phyloP scores from a whole-genome alignment of 768 basidiomycete genomes.

The Boletus sp. region DNA sequence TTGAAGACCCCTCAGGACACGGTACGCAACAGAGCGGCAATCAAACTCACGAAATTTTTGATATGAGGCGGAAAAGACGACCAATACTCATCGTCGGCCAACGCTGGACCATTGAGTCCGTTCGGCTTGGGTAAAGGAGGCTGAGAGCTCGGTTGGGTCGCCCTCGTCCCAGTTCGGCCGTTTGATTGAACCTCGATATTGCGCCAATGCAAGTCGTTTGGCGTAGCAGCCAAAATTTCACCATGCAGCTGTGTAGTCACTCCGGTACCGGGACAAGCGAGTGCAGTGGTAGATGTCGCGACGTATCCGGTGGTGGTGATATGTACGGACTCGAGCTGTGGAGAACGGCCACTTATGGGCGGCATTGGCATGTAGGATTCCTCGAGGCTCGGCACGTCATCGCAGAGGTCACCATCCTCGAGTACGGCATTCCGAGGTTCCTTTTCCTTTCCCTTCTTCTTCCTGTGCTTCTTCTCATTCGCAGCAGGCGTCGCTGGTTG shows the following conservation, averaged over 20 bases:
- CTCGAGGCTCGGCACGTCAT: constrained; percentile 27
- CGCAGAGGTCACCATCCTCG: constrained; percentile 17
- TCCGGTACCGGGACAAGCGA: constrained; percentile 30
- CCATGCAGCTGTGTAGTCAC: constrained; percentile 45
- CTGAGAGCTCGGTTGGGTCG: constrained; percentile 14
- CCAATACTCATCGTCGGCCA: constrained; percentile 66
- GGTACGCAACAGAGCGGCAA: constrained; percentile 20
- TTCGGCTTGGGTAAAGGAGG: constrained; percentile 22
- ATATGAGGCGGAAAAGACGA: constrained; percentile 64
- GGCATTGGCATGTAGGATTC: constrained; percentile 16
- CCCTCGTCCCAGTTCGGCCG: constrained; percentile 26
- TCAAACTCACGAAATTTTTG: constrained; percentile 59
- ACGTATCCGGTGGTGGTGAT: constrained; percentile 45
- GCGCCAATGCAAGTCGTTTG: constrained; percentile 58
- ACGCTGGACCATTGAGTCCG: constrained; percentile 16
- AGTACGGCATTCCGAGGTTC: constrained; percentile 14
- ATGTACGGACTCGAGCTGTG: constrained; percentile 47
- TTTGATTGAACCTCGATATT: constrained; percentile 29
- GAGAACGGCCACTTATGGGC: constrained; percentile 37
- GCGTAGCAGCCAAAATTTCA: constrained; percentile 58
- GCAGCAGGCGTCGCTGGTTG: constrained; percentile 6
- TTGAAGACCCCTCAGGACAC: constrained; percentile 36
- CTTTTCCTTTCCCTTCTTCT: constrained; percentile 43
- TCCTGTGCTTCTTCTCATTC: constrained; percentile 42
- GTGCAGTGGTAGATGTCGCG: constrained; percentile 33